Evolutionary conservation across 2,329 filamentous ascomycete species (phyloP).

Genomic region (Aureobasidium mangrovei): DNA sequence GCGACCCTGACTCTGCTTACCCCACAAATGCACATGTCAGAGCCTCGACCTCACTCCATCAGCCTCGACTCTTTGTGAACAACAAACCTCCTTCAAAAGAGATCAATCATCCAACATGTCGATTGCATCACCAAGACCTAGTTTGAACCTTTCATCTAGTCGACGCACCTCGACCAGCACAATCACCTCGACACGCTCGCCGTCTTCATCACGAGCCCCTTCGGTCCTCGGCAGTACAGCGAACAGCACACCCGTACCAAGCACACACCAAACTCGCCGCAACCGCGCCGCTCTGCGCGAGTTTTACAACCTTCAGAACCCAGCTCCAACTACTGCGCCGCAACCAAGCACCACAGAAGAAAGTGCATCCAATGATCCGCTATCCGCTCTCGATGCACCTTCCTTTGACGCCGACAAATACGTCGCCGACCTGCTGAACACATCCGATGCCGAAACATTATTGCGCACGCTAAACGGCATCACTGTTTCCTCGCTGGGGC

Average conservation of each 20-base stretch:
- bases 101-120: neutral
- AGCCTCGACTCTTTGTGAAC: no score
- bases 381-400: neutral
- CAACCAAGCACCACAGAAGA: neutral
- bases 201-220: conserved; percentile 30
- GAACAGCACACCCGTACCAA: conserved; percentile 34
- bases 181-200: conserved; percentile 40
- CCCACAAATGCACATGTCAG: no score
- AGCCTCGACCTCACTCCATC: no score
- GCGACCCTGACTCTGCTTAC: no score
- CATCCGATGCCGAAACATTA: neutral
- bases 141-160: conserved; percentile 54
- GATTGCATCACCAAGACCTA: conserved; percentile 50
- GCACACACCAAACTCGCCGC: conserved; percentile 35
- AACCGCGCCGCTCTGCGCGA: conserved; percentile 85
- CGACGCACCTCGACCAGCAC: conserved; percentile 63
- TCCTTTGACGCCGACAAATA: conserved; percentile 67
- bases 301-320: conserved; percentile 75
- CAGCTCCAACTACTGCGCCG: conserved; percentile 17
- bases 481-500: conserved; percentile 36
- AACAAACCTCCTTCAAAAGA: no score
- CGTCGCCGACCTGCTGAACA: conserved; percentile 48
- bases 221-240: conserved; percentile 14
- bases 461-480: neutral
- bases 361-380: neutral